These are phyloP conservation scores for Fusarium sp. DNA, from an alignment of 2,329 filamentous ascomycete species.

Conservation along the genomic window DNA sequence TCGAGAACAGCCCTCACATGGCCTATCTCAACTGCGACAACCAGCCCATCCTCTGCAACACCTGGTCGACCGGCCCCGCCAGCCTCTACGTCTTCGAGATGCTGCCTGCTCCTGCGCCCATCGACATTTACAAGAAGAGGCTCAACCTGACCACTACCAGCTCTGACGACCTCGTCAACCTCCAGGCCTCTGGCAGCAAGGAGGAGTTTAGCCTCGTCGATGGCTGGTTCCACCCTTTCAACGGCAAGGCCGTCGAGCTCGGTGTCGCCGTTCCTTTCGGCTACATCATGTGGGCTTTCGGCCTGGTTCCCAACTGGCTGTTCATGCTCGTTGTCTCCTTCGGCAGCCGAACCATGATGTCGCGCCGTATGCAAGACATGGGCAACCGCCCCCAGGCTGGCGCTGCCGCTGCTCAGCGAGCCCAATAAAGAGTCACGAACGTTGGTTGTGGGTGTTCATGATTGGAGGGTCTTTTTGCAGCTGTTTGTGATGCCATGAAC, in stretches of 20 bases:
- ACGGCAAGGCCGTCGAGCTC: slow-evolving; percentile 76
- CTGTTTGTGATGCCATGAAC: slow-evolving; percentile 22
- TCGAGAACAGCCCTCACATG: slow-evolving; percentile 76
- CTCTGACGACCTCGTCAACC: slow-evolving; percentile 72
- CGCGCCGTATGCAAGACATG: slow-evolving; percentile 53
- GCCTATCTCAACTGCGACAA: slow-evolving; percentile 82
- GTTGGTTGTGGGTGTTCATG: slow-evolving; percentile 17
- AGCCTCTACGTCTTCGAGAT: slow-evolving; percentile 78
- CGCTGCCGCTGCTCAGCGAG: slow-evolving; percentile 28
- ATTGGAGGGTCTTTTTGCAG: slow-evolving; percentile 21
- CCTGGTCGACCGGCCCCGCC: slow-evolving; percentile 77
- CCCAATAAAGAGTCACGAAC: slow-evolving; percentile 35
- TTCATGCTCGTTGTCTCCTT: slow-evolving; percentile 85
- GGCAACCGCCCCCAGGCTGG: slow-evolving; percentile 32
- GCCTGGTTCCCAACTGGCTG: slow-evolving; percentile 79
- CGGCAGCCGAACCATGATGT: slow-evolving; percentile 81
- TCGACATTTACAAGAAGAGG: slow-evolving; percentile 75
- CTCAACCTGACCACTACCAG: slow-evolving; percentile 81
- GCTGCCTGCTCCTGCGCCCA: slow-evolving; percentile 74
- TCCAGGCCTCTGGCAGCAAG: slow-evolving; percentile 68
- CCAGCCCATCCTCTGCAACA: slow-evolving; percentile 82
- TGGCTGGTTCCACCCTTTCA: slow-evolving; percentile 83
- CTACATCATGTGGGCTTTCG: slow-evolving; percentile 78
- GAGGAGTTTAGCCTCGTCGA: slow-evolving; percentile 67
- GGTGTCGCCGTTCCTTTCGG: slow-evolving; percentile 75